Conservation (phyloP, 306 rosid species). For the Ammopiptanthus mongolicus region DNA sequence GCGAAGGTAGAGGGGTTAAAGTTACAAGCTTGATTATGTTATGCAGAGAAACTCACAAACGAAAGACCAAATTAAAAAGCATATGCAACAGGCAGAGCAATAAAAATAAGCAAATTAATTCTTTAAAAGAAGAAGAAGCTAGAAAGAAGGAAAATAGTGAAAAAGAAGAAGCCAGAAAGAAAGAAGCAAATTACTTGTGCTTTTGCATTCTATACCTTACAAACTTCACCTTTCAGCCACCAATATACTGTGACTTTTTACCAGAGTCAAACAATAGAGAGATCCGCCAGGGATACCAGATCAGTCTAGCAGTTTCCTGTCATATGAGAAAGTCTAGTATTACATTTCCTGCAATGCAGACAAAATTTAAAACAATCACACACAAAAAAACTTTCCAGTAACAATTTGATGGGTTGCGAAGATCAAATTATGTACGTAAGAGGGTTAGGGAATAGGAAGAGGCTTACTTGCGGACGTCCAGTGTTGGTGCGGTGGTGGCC, state of each 20-base stretch:
- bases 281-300: slow-evolving; percentile 1
- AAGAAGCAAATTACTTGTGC: too few species aligned
- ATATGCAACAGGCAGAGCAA: background rate
- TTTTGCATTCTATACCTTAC: slow-evolving; percentile 37
- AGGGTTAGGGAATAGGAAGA: too few species aligned
- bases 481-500: too few species aligned
- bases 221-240: slow-evolving; percentile 47
- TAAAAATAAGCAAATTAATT: background rate
- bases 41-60: background rate
- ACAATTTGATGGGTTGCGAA: background rate
- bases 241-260: slow-evolving; percentile 45
- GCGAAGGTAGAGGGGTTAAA: background rate
- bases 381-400: background rate
- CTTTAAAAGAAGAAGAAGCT: background rate
- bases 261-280: slow-evolving; percentile 39
- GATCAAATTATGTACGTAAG: background rate
- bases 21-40: background rate
- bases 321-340: background rate
- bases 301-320: slow-evolving; percentile 21
- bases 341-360: slow-evolving; percentile 13
- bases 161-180: too few species aligned
- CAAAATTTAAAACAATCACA: background rate
- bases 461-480: too few species aligned
- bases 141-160: background rate
- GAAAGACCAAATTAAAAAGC: background rate